phyloP scores from a whole-genome alignment of 768 basidiomycete genomes.

The Chlorophyllum brunneum region DNA sequence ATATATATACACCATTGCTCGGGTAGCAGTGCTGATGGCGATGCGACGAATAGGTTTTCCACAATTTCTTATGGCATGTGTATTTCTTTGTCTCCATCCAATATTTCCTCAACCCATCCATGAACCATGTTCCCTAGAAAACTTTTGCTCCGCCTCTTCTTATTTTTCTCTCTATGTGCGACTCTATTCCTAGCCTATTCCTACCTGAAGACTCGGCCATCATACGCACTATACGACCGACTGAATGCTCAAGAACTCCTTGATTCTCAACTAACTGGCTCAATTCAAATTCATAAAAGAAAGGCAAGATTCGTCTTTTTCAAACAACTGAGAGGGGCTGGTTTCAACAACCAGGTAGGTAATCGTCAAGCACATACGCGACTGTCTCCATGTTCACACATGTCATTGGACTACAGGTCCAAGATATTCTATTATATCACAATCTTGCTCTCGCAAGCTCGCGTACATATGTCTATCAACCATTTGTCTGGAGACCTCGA shows the following conservation, averaged over 20 bases:
- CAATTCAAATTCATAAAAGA: constrained; percentile 14
- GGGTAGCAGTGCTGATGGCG: no score
- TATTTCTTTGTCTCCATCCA: no score
- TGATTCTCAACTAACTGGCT: constrained; percentile 24
- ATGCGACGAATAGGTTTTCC: no score
- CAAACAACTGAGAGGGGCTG: constrained; percentile 43
- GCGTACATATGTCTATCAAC: constrained; percentile 42
- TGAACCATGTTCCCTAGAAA: neutral
- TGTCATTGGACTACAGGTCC: constrained; percentile 26
- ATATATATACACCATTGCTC: no score
- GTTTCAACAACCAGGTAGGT: constrained; percentile 45
- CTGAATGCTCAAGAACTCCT: constrained; percentile 27
- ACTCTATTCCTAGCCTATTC: constrained; percentile 21
- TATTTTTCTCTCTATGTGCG: neutral
- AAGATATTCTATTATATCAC: constrained; percentile 44
- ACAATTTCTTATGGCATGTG: no score
- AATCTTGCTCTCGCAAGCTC: constrained; percentile 37
- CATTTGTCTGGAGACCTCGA: constrained; percentile 41
- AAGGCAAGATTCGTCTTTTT: constrained; percentile 38
- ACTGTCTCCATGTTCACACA: neutral
- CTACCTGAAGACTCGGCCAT: constrained; percentile 32
- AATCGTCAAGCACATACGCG: no score
- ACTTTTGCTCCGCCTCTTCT: neutral
- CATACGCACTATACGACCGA: constrained; percentile 33
- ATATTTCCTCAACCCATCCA: no score